Conservation (phyloP, 768 basidiomycete genomes). For the Leccinellum rugosiceps region DNA sequence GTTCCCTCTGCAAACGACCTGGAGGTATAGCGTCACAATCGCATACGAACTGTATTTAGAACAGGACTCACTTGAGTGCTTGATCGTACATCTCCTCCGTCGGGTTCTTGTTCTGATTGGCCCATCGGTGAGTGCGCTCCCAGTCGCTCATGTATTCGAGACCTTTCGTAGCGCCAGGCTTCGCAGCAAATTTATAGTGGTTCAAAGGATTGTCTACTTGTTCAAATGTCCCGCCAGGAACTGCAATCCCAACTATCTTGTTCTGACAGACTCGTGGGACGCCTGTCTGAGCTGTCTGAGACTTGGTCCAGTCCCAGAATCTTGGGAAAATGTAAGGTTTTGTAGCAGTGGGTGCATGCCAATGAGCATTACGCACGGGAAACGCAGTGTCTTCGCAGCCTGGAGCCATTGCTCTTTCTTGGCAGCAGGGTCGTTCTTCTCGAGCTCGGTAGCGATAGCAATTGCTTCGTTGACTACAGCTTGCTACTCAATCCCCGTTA, state of each 20-base stretch:
- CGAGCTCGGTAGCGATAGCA: constrained; percentile 6
- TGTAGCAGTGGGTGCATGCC: neutral
- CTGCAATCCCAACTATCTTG: neutral
- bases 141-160: constrained; percentile 7
- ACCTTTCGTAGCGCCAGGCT: neutral
- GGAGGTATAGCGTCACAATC: neutral
- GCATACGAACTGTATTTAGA: no score
- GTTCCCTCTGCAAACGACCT: constrained; percentile 6
- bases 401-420: constrained; percentile 8
- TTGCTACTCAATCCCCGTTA: constrained; percentile 6
- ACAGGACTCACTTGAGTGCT: constrained; percentile 7
- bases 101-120: neutral
- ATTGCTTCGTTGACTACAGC: constrained; percentile 14
- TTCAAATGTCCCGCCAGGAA: neutral
- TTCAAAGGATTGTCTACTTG: constrained; percentile 10
- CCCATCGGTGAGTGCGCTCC: constrained; percentile 17
- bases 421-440: neutral
- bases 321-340: neutral
- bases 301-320: constrained; percentile 19
- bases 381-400: constrained; percentile 12
- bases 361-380: constrained; percentile 12
- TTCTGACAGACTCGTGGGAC: constrained; percentile 6
- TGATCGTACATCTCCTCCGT: constrained; percentile 9
- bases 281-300: neutral
- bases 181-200: constrained; percentile 5